Base-by-base conservation (phyloP, 257 asterid species). In the Leptodermis oblonga region DNA sequence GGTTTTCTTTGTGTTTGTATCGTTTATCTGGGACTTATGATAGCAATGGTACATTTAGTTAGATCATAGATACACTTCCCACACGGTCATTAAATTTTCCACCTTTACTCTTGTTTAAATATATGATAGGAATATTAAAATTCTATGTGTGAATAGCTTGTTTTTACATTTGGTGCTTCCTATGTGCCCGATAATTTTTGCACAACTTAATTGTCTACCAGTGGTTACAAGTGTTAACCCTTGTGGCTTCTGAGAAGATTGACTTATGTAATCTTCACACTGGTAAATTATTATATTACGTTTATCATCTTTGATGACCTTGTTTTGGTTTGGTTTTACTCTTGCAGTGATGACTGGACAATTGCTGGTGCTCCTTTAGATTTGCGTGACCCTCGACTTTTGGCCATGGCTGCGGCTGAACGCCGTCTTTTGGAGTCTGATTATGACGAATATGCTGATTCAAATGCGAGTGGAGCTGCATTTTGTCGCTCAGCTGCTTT, bases 401-500 rank as follows among this genome's bases (percentile, higher is more conserved):
- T 83, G 41, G 85, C 85, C 7, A 76, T 83, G 83, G 87, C 85
- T 11, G 79, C 79, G 4, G 82, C 87, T 7, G 85, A 83, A 70
- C 82, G 72, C 31, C 87, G 68, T 55, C 75, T 83, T 70, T 74
- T 80, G 14, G 87, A 80, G 25, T 70, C 84, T 26, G 82, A 83
- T 20, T 80, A 76, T 78, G 85, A 78, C 66, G 87, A 83, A 30
- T 80, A 80, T 71, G 63, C 77, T 46, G 84, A 76, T 72, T 73
- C 78, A 69, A 81, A 39, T 76, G 79, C 83, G 56, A 83, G 79
- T 65, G 85, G 87, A 71, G 83, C 85, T 68, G 87, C 83, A 71
- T 83, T 83, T 76, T 80, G 76, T 45, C 87, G 87, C 4, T 80
- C 85, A 69, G 83, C 73, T 70, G 85, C 83, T 71, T 74, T 80